Evolutionary conservation across 495 filamentous ascomycete species (phyloP).

Genomic region (Baudoinia panamericana): DNA sequence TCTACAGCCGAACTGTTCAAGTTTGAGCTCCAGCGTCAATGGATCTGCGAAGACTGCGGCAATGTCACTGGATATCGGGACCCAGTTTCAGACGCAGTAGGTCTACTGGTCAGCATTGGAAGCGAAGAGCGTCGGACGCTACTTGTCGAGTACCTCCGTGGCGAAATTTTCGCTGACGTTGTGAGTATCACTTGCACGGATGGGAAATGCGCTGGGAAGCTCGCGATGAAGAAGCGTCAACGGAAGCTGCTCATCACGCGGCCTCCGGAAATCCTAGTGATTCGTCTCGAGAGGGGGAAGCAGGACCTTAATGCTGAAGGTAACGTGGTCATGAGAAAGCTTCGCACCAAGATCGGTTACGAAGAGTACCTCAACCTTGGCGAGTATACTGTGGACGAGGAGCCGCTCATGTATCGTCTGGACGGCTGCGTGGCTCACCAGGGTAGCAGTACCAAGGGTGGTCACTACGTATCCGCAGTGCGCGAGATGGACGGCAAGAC

Average conservation of each 20-base stretch:
- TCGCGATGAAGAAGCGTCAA: not conserved
- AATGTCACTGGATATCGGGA: too few species aligned
- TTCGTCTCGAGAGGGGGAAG: not conserved
- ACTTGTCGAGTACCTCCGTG: too few species aligned
- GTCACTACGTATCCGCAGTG: constrained; percentile 8
- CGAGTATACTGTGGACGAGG: constrained; percentile 2
- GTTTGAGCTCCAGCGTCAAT: too few species aligned
- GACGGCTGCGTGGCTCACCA: constrained; percentile 1
- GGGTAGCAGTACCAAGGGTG: not conserved
- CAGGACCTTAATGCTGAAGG: not conserved
- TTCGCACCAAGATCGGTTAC: not conserved
- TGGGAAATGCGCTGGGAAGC: too few species aligned
- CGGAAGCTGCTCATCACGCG: not conserved
- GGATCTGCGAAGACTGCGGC: too few species aligned
- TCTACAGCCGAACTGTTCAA: too few species aligned
- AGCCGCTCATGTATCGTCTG: constrained; percentile 1
- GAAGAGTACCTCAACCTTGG: constrained; percentile 3
- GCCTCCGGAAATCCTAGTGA: not conserved
- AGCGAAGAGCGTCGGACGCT: too few species aligned
- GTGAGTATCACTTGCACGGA: too few species aligned
- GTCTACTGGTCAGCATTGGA: too few species aligned
- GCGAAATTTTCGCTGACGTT: too few species aligned
- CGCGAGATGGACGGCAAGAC: not conserved
- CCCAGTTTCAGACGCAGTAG: too few species aligned
- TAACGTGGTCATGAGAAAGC: not conserved